These are phyloP conservation scores for Jatropha curcas DNA, from an alignment of 345 rosid genomes.

Conservation along the genomic window DNA sequence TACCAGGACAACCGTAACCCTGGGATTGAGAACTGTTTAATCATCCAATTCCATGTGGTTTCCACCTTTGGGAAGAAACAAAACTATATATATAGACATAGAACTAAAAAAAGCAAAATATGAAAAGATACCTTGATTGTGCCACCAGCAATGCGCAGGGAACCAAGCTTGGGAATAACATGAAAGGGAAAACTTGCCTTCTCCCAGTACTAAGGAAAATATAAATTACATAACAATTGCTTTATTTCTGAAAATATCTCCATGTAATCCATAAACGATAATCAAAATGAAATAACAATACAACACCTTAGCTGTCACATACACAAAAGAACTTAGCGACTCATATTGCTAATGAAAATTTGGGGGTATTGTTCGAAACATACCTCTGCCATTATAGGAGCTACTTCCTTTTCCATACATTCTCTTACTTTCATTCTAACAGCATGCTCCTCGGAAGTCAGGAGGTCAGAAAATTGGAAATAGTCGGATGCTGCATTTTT, in stretches of 20 bases:
- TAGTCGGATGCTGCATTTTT: conserved; percentile 73
- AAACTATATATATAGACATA: background rate
- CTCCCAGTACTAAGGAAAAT: conserved; percentile 75
- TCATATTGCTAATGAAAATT: background rate
- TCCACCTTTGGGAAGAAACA: background rate
- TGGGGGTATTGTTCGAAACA: conserved; percentile 12
- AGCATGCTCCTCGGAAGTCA: conserved; percentile 77
- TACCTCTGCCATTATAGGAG: conserved; percentile 88
- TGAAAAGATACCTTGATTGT: conserved; percentile 73
- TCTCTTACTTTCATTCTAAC: conserved; percentile 63
- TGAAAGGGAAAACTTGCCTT: conserved; percentile 96
- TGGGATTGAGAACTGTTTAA: conserved; percentile 35
- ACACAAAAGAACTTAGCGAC: background rate
- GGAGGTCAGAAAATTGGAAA: conserved; percentile 69
- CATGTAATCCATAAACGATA: background rate
- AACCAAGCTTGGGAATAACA: conserved; percentile 70
- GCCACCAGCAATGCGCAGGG: conserved; percentile 69
- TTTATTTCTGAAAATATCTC: conserved; percentile 8
- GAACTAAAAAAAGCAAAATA: background rate
- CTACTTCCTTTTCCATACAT: conserved; percentile 91
- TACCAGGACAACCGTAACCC: conserved; percentile 97
- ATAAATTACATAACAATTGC: background rate
- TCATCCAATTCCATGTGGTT: conserved; percentile 10
- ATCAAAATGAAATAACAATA: background rate
- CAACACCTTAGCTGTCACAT: background rate